Evolutionary conservation across 495 filamentous ascomycete genomes (phyloP).

Genomic region (Lindgomyces ingoldianus): DNA sequence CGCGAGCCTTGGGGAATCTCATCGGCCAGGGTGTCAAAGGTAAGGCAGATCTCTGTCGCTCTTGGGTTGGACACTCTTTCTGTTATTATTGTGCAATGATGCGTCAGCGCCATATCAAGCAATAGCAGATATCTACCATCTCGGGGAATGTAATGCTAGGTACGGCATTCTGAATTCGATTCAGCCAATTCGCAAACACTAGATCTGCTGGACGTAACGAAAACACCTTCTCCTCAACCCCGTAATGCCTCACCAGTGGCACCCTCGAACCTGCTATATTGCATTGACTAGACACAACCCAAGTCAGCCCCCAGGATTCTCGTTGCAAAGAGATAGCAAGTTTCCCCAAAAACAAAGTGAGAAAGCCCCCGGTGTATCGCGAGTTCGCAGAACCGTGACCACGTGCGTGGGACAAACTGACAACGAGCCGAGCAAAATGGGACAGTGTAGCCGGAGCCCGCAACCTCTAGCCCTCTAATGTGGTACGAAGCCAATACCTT

Average conservation of each 20-base stretch:
- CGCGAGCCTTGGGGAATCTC: slow-evolving; percentile 9
- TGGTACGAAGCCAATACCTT: no score
- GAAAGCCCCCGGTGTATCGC: no score
- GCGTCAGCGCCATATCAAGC: not conserved
- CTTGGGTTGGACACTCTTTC: not conserved
- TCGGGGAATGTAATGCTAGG: not conserved
- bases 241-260: no score
- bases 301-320: not conserved
- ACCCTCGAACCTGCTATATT: not conserved
- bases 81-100: not conserved
- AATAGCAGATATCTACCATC: not conserved
- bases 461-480: no score
- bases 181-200: not conserved
- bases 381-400: no score
- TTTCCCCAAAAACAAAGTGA: no score
- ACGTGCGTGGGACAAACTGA: no score
- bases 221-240: no score
- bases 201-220: no score
- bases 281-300: not conserved
- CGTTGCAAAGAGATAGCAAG: no score
- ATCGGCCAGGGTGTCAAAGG: not conserved
- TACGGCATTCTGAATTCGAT: not conserved
- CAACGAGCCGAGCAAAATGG: no score
- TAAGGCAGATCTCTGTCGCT: not conserved
- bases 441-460: no score